These are phyloP conservation scores for Taphrina flavorubra DNA, from an alignment of 1,139 yeast species.

Conservation along the genomic window DNA sequence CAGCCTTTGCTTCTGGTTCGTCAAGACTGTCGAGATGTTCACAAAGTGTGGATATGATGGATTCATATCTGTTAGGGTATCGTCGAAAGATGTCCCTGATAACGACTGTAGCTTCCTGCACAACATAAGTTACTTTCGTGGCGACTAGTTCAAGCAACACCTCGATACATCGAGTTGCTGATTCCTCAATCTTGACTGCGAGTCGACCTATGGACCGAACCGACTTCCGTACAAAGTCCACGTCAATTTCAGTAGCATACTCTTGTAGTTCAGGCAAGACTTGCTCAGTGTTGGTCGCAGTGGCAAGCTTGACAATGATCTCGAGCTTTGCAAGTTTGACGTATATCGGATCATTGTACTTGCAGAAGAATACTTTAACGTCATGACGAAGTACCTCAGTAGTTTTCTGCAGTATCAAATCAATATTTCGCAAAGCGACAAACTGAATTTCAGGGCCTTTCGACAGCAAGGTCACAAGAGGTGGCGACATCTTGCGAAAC, in stretches of 20 bases:
- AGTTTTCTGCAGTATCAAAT: conserved; percentile 70
- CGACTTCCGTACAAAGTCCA: conserved; percentile 83
- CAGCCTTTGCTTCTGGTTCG: conserved; percentile 79
- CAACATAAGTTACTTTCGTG: conserved; percentile 73
- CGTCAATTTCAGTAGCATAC: conserved; percentile 84
- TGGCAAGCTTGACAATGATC: conserved; percentile 78
- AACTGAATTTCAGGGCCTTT: conserved; percentile 87
- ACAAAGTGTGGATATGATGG: conserved; percentile 56
- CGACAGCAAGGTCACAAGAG: conserved; percentile 71
- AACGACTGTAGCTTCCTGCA: conserved; percentile 80
- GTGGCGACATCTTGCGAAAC: conserved; percentile 69
- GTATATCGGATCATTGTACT: conserved; percentile 82
- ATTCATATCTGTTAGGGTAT: conserved; percentile 64
- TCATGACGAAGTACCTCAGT: conserved; percentile 66
- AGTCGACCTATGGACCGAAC: conserved; percentile 88
- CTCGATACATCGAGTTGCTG: conserved; percentile 68
- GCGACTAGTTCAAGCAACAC: conserved; percentile 66
- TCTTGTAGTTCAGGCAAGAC: conserved; percentile 80
- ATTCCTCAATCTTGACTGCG: conserved; percentile 71
- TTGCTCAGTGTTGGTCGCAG: conserved; percentile 62
- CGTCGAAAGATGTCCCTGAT: conserved; percentile 76
- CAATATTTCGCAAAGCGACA: conserved; percentile 78
- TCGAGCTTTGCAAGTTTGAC: conserved; percentile 90
- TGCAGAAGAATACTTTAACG: conserved; percentile 78
- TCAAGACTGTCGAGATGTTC: conserved; percentile 59